Conservation (phyloP, 345 rosid genomes). For the Brassica incana region DNA sequence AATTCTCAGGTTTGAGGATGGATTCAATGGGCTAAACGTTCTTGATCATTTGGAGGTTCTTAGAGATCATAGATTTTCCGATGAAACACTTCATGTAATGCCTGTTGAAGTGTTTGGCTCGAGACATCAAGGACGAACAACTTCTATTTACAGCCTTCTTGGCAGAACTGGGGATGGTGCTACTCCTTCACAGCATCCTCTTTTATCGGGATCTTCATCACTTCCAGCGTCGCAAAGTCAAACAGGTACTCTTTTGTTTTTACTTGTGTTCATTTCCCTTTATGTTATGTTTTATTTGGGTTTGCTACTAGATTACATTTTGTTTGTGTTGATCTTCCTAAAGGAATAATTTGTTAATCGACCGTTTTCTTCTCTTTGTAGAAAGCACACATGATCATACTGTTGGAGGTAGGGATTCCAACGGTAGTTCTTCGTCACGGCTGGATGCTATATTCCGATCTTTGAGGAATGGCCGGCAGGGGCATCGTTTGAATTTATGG, state of each 20-base stretch:
- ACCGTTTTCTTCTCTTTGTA: slow-evolving; percentile 29
- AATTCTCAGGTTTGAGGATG: slow-evolving; percentile 84
- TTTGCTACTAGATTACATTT: no score
- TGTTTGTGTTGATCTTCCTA: background rate
- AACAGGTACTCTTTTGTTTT: slow-evolving; percentile 49
- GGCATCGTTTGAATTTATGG: slow-evolving; percentile 89
- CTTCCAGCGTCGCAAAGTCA: slow-evolving; percentile 52
- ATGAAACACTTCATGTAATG: slow-evolving; percentile 89
- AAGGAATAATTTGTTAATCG: slow-evolving; percentile 18
- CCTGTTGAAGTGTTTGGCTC: slow-evolving; percentile 98
- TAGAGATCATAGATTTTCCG: slow-evolving; percentile 78
- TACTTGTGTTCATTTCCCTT: background rate
- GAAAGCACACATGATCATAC: slow-evolving; percentile 53
- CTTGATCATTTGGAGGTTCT: slow-evolving; percentile 93
- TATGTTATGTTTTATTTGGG: background rate
- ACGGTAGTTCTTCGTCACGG: slow-evolving; percentile 47
- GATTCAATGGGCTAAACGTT: slow-evolving; percentile 83
- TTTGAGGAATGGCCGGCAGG: slow-evolving; percentile 80
- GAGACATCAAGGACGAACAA: slow-evolving; percentile 90
- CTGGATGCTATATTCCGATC: slow-evolving; percentile 87
- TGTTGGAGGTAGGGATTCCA: slow-evolving; percentile 56
- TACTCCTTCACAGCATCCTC: slow-evolving; percentile 81
- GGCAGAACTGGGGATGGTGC: slow-evolving; percentile 71
- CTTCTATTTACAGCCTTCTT: slow-evolving; percentile 90
- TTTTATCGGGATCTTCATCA: slow-evolving; percentile 63